Percentiles rank a stretch among this genome's conserved stretches.
These are phyloP conservation scores for Fraxinus greggii DNA, from an alignment of 305 asterid species.

Conservation along the genomic window DNA sequence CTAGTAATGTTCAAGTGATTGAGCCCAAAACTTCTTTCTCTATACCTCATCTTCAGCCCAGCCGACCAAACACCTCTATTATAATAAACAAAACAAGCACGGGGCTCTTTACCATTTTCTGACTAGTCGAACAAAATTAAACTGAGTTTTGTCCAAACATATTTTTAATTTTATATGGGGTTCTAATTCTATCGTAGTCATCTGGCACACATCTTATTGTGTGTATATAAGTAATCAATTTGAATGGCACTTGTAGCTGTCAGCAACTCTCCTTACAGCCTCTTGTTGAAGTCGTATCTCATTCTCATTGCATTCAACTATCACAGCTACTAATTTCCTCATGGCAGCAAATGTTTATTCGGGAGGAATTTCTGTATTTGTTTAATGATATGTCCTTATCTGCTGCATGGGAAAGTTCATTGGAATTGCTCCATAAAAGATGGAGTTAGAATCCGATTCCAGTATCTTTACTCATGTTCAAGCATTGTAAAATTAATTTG, in stretches of 20 bases:
- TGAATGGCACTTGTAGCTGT: not conserved
- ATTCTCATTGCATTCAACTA: not conserved
- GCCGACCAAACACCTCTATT: not conserved
- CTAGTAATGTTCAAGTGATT: not conserved
- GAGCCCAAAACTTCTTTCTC: not conserved
- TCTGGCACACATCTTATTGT: not conserved
- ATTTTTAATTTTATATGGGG: not conserved
- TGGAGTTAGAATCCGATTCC: not conserved
- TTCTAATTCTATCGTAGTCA: not conserved
- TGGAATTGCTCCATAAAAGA: not conserved
- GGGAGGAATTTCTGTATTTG: not conserved
- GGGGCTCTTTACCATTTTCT: not conserved
- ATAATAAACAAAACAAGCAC: not conserved
- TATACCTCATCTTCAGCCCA: not conserved
- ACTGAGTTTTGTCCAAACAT: not conserved
- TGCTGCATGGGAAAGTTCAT: not conserved
- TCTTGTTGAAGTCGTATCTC: not conserved
- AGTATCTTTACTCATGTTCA: not conserved
- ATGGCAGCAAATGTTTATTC: not conserved
- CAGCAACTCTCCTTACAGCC: not conserved
- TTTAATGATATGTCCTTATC: not conserved
- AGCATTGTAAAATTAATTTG: not conserved
- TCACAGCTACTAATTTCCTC: not conserved
- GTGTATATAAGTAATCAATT: not conserved
- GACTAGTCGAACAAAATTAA: not conserved